Conservation (phyloP, 345 rosid genomes). For the Lepidium didymum region DNA sequence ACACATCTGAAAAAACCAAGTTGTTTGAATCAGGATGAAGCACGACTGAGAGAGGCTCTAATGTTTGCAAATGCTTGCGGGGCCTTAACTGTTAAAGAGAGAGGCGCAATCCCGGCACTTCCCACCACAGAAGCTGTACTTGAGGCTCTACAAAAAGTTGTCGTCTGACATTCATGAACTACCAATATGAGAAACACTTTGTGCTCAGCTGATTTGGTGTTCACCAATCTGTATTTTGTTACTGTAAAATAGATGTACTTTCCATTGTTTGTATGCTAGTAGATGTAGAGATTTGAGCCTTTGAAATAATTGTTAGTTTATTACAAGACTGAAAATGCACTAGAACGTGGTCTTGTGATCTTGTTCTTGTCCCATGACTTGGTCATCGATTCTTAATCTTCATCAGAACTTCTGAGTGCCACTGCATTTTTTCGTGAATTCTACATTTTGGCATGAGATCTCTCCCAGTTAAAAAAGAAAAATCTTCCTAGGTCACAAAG, state of each 20-base stretch:
- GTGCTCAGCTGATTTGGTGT: neutral
- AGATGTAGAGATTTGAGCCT: neutral
- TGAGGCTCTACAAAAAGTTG: conserved; percentile 39
- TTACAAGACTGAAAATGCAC: too few species aligned
- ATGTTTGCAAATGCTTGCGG: conserved; percentile 89
- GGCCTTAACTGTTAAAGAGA: conserved; percentile 77
- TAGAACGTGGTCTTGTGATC: too few species aligned
- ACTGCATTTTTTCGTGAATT: too few species aligned
- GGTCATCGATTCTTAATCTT: too few species aligned
- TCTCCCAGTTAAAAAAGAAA: too few species aligned
- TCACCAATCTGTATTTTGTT: neutral
- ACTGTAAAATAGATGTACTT: conserved; percentile 5
- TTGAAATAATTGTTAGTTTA: neutral
- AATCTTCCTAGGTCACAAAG: too few species aligned
- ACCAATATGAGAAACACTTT: neutral
- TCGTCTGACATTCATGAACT: conserved; percentile 19
- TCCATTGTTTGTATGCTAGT: neutral
- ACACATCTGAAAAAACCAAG: conserved; percentile 12
- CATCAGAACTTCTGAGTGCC: too few species aligned
- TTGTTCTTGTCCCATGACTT: too few species aligned
- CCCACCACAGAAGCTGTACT: conserved; percentile 73
- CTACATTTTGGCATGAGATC: too few species aligned
- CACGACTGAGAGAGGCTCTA: conserved; percentile 59
- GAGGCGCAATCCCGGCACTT: conserved; percentile 94
- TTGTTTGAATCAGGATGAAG: conserved; percentile 48